Evolutionary conservation across 73 alveolate species (phyloP).

Genomic region (Tetrahymena elliotti): DNA sequence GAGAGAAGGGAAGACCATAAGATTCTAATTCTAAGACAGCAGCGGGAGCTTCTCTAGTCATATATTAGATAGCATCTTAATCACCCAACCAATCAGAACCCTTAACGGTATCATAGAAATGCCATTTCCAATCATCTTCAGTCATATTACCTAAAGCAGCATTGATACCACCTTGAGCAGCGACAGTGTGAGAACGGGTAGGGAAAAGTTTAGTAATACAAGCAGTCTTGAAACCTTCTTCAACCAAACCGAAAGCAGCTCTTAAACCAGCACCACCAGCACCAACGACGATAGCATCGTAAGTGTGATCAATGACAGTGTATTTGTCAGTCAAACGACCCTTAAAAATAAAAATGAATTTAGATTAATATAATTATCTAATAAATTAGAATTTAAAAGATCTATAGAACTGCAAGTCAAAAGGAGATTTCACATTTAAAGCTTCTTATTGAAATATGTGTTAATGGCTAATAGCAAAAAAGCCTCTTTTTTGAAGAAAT

Average conservation of each 20-base stretch:
- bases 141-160: constrained; percentile 94
- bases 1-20: constrained; percentile 90
- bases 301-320: constrained; percentile 79
- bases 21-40: constrained; percentile 86
- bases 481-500: too few relatives aligned
- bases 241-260: constrained; percentile 97
- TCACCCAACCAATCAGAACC: constrained; percentile 85
- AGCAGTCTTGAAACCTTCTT: constrained; percentile 91
- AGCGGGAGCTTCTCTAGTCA: constrained; percentile 89
- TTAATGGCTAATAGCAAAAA: too few relatives aligned
- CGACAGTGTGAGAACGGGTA: constrained; percentile 93
- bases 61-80: constrained; percentile 90
- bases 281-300: constrained; percentile 85
- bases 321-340: constrained; percentile 54
- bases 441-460: too few relatives aligned
- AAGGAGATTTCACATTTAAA: too few relatives aligned
- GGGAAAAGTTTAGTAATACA: constrained; percentile 93
- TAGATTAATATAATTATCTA: background rate
- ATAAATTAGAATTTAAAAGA: background rate
- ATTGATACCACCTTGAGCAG: constrained; percentile 93
- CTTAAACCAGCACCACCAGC: constrained; percentile 94
- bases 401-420: background rate
- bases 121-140: constrained; percentile 97
- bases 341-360: background rate
- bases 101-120: constrained; percentile 88